Evolutionary conservation across 192 early-diverging fungal species (phyloP).

Genomic region (Neocallimastix lanati): DNA sequence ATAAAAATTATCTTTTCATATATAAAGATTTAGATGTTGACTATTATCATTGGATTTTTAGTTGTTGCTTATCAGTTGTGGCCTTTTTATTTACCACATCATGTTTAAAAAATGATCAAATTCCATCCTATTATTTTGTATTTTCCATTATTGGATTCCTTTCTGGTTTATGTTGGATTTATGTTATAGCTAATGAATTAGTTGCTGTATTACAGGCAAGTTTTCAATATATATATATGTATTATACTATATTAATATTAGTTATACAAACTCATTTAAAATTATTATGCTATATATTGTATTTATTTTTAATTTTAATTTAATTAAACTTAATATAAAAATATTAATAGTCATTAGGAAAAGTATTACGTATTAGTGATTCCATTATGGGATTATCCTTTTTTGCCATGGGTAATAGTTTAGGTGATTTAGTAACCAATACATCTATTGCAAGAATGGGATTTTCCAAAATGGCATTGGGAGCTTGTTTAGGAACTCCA

Average conservation of each 20-base stretch:
- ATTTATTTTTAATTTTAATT: conserved; percentile 1
- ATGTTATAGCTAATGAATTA: conserved; percentile 69
- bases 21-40: background rate
- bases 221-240: too few species aligned
- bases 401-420: conserved; percentile 32
- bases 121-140: background rate
- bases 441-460: conserved; percentile 78
- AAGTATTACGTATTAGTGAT: background rate
- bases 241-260: too few species aligned
- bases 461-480: conserved; percentile 86
- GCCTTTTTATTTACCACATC: background rate
- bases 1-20: too few species aligned
- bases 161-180: background rate
- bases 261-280: too few species aligned
- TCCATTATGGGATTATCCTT: background rate
- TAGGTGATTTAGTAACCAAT: conserved; percentile 85
- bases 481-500: conserved; percentile 83
- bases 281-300: too few species aligned
- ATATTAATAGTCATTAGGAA: background rate
- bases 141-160: background rate
- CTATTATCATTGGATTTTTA: background rate
- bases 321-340: too few species aligned
- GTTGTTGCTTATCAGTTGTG: background rate
- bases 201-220: conserved; percentile 54
- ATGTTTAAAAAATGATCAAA: background rate